phyloP scores from a whole-genome alignment of 352 stramenopile genomes.

The Elongisporangium senticosum region DNA sequence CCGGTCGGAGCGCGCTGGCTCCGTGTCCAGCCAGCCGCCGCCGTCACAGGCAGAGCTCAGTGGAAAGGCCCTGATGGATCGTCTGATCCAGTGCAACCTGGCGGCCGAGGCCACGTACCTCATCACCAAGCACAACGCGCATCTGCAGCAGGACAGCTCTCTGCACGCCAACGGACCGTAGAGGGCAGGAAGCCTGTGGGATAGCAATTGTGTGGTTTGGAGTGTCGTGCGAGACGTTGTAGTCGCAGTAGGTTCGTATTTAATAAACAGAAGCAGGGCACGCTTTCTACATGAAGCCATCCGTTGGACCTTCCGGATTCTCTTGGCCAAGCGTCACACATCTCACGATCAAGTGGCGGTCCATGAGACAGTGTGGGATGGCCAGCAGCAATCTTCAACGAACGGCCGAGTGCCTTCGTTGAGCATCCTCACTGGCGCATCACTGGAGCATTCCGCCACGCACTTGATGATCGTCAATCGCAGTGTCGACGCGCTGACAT shows the following conservation, averaged over 20 bases:
- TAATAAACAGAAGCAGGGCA: neutral
- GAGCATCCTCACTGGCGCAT: neutral
- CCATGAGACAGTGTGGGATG: neutral
- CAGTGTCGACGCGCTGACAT: neutral
- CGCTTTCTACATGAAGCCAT: neutral
- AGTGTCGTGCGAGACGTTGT: neutral
- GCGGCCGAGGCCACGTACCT: conserved; percentile 60
- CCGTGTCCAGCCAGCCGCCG: neutral
- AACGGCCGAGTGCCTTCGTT: neutral
- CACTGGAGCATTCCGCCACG: neutral
- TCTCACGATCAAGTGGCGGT: no score
- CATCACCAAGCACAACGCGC: conserved; percentile 68
- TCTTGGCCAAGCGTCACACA: neutral
- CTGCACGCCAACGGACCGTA: neutral
- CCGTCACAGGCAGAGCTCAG: conserved; percentile 7
- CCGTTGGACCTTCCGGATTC: neutral
- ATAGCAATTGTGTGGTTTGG: neutral
- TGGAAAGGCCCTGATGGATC: conserved; percentile 44
- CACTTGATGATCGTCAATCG: neutral
- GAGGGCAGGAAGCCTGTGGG: neutral
- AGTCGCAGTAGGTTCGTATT: neutral
- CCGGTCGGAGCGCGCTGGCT: conserved; percentile 21
- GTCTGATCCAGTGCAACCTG: conserved; percentile 63
- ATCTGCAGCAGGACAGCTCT: conserved; percentile 26
- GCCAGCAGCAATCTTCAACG: neutral